Base-by-base conservation (phyloP, 2,329 filamentous ascomycete species). In the Sporothrix euskadiensis region DNA sequence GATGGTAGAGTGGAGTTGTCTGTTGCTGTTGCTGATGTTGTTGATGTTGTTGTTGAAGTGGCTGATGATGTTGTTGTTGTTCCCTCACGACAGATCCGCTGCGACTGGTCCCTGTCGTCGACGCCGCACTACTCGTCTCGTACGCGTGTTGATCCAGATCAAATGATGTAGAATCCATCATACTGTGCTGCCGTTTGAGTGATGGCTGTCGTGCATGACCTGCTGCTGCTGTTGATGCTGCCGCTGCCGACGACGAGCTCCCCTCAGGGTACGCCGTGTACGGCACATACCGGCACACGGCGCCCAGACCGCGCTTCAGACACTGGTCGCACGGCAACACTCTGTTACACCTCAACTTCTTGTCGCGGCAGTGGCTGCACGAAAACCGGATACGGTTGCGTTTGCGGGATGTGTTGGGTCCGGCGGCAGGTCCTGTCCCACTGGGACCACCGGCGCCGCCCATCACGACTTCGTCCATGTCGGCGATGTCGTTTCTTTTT, bases 291-390 rank as follows among this genome's bases (percentile, higher is more conserved):
- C 71, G 72, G 56, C 78, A 79, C 7, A 74, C 74, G 1, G 69
- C 54, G 1, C 71, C 74, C 52, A 79, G 76, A 26, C 75, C 76
- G n/a, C 79, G 78, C 75, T 78, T 78, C 61, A 75, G 73, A 72
- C 79, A 80, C 35, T 80, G 78, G 52, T 79, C 78, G 71, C 79
- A 80, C 14, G 79, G 79, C 54, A 76, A 71, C 52, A 73, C 73
- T n/a, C 78, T 76, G 73, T 80, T 79, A 74, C 79, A 80, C 66
- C 79, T 79, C 30, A 80, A 61, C 80, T 81, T 81, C 72, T 81
- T 81, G 30, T 80, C 80, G 10, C 80, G 78, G 71, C 80, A 81
- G 10, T 76, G 79, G 2, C 77, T 80, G 76, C 80, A 81, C 1
- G 80, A 81, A 73, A 80, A 79, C 1, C 79, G 74, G 56, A 81